phyloP scores from a whole-genome alignment of 1,139 yeast species.

The Saccharomycopsis crataegensis region DNA sequence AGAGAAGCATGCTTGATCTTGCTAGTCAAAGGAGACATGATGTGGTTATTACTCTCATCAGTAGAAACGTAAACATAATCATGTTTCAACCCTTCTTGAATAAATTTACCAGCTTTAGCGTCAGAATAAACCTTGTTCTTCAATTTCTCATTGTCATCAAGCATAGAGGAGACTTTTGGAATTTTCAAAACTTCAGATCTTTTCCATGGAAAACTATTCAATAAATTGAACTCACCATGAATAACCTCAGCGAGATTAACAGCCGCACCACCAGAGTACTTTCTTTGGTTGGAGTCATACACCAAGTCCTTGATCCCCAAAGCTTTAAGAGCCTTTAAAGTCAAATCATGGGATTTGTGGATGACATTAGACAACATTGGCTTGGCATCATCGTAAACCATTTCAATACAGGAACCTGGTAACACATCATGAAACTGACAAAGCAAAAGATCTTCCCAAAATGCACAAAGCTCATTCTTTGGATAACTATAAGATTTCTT shows the following conservation, averaged over 20 bases:
- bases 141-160: not conserved
- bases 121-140: not conserved
- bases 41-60: not conserved
- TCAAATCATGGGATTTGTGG: conserved; percentile 44
- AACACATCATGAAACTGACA: conserved; percentile 96
- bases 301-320: conserved; percentile 28
- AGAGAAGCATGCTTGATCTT: conserved; percentile 40
- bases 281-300: conserved; percentile 21
- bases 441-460: conserved; percentile 85
- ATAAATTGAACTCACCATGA: conserved; percentile 25
- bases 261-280: conserved; percentile 14
- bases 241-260: conserved; percentile 20
- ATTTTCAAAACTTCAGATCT: conserved; percentile 47
- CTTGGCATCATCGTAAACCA: conserved; percentile 92
- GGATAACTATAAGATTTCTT: conserved; percentile 59
- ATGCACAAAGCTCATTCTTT: conserved; percentile 47
- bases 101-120: conserved; percentile 19
- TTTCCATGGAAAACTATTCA: conserved; percentile 67
- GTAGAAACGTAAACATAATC: conserved; percentile 22
- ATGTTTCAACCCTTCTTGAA: conserved; percentile 18
- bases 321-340: conserved; percentile 42
- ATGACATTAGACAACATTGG: conserved; percentile 63
- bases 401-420: conserved; percentile 93
- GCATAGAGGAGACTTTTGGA: conserved; percentile 21
- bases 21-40: conserved; percentile 17